phyloP scores from a whole-genome alignment of 2,329 filamentous ascomycete genomes.

The Venturia asperata region DNA sequence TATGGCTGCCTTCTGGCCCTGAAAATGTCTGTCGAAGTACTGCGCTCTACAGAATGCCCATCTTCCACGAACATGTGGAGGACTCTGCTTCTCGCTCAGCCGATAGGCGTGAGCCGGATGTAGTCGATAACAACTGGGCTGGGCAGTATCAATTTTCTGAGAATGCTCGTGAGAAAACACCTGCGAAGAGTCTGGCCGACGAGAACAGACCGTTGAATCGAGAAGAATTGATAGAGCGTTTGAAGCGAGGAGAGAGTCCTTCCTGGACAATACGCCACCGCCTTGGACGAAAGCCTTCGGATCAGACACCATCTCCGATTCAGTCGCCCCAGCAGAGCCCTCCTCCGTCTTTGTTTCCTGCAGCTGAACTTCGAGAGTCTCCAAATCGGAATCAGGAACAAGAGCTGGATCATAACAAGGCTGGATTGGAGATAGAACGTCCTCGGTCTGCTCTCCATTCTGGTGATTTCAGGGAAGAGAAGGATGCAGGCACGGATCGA shows the following conservation, averaged over 20 bases:
- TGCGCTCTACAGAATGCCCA: slow-evolving; percentile 18
- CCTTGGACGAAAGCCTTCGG: slow-evolving; percentile 18
- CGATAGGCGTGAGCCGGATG: background rate
- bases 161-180: background rate
- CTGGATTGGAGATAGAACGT: slow-evolving; percentile 59
- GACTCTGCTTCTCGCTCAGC: slow-evolving; percentile 2
- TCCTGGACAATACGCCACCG: slow-evolving; percentile 53
- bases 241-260: slow-evolving; percentile 73
- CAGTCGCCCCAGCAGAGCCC: slow-evolving; percentile 15
- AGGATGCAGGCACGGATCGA: background rate
- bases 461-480: slow-evolving; percentile 46
- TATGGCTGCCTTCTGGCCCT: slow-evolving; percentile 7
- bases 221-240: slow-evolving; percentile 70
- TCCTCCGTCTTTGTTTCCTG: slow-evolving; percentile 29
- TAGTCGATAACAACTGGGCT: background rate
- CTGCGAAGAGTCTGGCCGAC: background rate
- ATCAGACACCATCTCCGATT: slow-evolving; percentile 27
- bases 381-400: slow-evolving; percentile 22
- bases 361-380: slow-evolving; percentile 32
- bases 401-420: slow-evolving; percentile 23
- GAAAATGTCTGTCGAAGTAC: slow-evolving; percentile 1
- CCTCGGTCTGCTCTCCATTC: slow-evolving; percentile 67
- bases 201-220: slow-evolving; percentile 46
- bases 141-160: background rate
- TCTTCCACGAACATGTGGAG: slow-evolving; percentile 20